Conservation (phyloP, 140 eudicot genomes). For the Senecio squalidus region DNA sequence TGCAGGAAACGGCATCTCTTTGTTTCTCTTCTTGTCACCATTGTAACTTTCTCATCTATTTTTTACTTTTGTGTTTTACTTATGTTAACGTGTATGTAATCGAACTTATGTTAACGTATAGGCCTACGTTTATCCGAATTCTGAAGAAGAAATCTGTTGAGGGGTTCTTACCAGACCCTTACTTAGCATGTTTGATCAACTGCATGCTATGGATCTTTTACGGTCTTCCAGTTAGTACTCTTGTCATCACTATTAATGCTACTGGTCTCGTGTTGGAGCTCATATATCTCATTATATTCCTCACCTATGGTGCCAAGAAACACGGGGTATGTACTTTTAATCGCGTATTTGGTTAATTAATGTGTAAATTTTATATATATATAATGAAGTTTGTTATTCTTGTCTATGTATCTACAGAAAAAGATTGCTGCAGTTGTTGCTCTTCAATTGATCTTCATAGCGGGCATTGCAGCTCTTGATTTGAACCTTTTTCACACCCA, state of each 20-base stretch:
- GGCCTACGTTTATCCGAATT: slow-evolving; percentile 56
- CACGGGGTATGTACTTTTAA: slow-evolving; percentile 42
- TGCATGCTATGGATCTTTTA: slow-evolving; percentile 74
- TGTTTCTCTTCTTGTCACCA: slow-evolving; percentile 53
- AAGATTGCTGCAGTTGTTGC: background rate
- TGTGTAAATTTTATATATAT: too few species aligned
- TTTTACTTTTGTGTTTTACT: background rate
- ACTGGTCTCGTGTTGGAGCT: slow-evolving; percentile 48
- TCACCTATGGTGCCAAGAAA: slow-evolving; percentile 20
- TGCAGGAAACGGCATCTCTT: slow-evolving; percentile 70
- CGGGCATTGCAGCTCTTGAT: slow-evolving; percentile 14
- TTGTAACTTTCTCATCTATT: slow-evolving; percentile 25
- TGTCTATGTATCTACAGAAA: slow-evolving; percentile 25
- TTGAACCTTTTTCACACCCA: slow-evolving; percentile 27
- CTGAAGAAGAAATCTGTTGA: slow-evolving; percentile 47
- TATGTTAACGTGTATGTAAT: background rate
- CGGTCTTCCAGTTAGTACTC: slow-evolving; percentile 61
- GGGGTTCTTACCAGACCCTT: slow-evolving; percentile 62
- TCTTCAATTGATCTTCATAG: slow-evolving; percentile 9
- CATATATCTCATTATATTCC: slow-evolving; percentile 43
- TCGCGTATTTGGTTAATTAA: background rate
- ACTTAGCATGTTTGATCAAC: slow-evolving; percentile 51
- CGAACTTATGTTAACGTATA: slow-evolving; percentile 14
- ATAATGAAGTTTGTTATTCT: background rate
- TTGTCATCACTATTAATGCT: slow-evolving; percentile 63